These are phyloP conservation scores for Arachnopeziza araneosa DNA, from an alignment of 2,329 filamentous ascomycete species.

Conservation along the genomic window DNA sequence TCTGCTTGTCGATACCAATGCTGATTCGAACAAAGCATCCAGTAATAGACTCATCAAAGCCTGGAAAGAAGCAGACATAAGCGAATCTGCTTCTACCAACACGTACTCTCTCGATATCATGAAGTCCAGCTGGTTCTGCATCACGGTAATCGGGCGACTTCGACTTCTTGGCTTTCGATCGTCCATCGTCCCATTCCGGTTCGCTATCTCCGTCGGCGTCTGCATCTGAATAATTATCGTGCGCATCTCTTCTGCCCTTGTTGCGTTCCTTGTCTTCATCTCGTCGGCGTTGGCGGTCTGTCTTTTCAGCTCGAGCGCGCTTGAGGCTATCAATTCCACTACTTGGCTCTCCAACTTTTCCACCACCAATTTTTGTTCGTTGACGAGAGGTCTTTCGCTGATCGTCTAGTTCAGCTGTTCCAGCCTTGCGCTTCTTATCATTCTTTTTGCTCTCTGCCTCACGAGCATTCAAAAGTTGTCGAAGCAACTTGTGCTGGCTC, in stretches of 20 bases:
- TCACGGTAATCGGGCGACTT: conserved; percentile 41
- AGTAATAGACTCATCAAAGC: conserved; percentile 74
- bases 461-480: conserved; percentile 64
- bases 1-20: conserved; percentile 70
- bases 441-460: conserved; percentile 54
- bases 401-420: conserved; percentile 68
- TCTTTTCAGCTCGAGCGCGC: conserved; percentile 57
- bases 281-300: conserved; percentile 56
- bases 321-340: conserved; percentile 68
- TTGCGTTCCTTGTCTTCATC: conserved; percentile 55
- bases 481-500: conserved; percentile 75
- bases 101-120: conserved; percentile 78
- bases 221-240: conserved; percentile 50
- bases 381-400: conserved; percentile 69
- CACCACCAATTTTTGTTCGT: conserved; percentile 60
- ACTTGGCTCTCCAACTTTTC: conserved; percentile 62
- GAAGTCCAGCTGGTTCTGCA: conserved; percentile 62
- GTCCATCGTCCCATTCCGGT: conserved; percentile 65
- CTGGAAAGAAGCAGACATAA: conserved; percentile 87
- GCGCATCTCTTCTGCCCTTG: conserved; percentile 40
- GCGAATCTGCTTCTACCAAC: conserved; percentile 83
- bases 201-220: conserved; percentile 71
- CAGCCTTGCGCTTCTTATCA: conserved; percentile 71
- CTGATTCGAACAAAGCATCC: conserved; percentile 84
- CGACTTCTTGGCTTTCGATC: conserved; percentile 43